Conservation (phyloP, 345 rosid genomes). For the Abelmoschus esculentus region DNA sequence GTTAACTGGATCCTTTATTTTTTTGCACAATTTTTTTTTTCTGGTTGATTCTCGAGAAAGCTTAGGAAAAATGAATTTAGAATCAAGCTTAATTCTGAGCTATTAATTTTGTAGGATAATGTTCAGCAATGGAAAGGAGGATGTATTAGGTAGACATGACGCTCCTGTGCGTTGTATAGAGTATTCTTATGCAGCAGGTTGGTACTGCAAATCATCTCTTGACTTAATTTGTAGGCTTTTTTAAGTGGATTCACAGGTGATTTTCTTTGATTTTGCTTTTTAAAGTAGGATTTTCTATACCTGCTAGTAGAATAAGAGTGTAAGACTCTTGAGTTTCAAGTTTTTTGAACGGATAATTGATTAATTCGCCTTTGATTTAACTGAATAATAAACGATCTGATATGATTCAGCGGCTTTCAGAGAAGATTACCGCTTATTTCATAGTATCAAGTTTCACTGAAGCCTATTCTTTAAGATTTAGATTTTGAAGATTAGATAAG, state of each 20-base stretch:
- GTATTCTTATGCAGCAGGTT: constrained; percentile 93
- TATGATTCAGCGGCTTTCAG: neutral
- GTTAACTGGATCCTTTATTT: neutral
- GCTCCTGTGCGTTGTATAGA: constrained; percentile 87
- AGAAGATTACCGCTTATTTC: neutral
- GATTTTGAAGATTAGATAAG: too few species aligned
- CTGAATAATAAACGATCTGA: neutral
- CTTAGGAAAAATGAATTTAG: neutral
- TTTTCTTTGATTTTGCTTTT: neutral
- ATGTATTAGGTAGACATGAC: constrained; percentile 79
- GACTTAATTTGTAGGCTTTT: neutral
- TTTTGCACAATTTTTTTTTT: neutral
- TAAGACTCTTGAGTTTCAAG: neutral
- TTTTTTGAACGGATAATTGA: neutral
- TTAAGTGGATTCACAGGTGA: neutral
- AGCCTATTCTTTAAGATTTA: neutral
- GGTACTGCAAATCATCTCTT: constrained; percentile 10
- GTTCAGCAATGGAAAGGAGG: constrained; percentile 75
- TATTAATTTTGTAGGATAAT: constrained; percentile 56
- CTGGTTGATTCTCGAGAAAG: neutral
- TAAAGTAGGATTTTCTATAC: neutral
- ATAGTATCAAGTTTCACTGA: neutral
- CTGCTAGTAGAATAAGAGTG: neutral
- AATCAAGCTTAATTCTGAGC: constrained; percentile 4
- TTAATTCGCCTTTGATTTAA: neutral